Evolutionary conservation across 306 rosid species (phyloP).

Genomic region (Quercus aquifolioides): DNA sequence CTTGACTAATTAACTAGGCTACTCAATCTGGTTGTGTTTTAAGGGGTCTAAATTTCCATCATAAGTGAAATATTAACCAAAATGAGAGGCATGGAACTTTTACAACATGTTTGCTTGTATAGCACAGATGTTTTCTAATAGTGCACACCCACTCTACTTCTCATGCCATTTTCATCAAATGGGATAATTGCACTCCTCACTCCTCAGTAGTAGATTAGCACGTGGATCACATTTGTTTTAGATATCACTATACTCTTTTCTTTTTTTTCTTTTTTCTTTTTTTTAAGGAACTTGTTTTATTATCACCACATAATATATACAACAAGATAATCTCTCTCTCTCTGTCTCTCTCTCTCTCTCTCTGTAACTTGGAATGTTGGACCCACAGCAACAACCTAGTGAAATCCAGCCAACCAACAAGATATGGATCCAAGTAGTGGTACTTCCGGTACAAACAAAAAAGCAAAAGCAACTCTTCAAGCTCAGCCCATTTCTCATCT

Average conservation of each 20-base stretch:
- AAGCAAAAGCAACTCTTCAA: background rate
- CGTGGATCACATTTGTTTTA: constrained; percentile 22
- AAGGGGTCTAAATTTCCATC: too few relatives aligned
- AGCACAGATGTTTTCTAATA: background rate
- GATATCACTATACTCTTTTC: too few relatives aligned
- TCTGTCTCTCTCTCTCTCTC: background rate
- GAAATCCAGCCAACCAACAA: constrained; percentile 51
- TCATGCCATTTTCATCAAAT: background rate
- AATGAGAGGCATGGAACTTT: too few relatives aligned
- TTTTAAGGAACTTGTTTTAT: background rate
- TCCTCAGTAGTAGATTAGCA: constrained; percentile 1
- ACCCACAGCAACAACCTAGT: constrained; percentile 22
- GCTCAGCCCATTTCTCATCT: constrained; percentile 14
- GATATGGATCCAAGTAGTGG: constrained; percentile 38
- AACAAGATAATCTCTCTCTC: background rate
- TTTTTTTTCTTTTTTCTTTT: too few relatives aligned
- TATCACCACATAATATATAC: background rate
- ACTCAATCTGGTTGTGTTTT: too few relatives aligned
- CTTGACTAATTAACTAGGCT: too few relatives aligned
- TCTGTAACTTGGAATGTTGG: constrained; percentile 1
- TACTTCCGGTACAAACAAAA: constrained; percentile 22
- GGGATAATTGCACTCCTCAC: background rate
- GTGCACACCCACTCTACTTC: background rate
- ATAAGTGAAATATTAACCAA: too few relatives aligned
- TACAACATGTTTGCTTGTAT: background rate